Evolutionary conservation across 2,329 filamentous ascomycete species (phyloP).

Genomic region (Ascochyta fabae): DNA sequence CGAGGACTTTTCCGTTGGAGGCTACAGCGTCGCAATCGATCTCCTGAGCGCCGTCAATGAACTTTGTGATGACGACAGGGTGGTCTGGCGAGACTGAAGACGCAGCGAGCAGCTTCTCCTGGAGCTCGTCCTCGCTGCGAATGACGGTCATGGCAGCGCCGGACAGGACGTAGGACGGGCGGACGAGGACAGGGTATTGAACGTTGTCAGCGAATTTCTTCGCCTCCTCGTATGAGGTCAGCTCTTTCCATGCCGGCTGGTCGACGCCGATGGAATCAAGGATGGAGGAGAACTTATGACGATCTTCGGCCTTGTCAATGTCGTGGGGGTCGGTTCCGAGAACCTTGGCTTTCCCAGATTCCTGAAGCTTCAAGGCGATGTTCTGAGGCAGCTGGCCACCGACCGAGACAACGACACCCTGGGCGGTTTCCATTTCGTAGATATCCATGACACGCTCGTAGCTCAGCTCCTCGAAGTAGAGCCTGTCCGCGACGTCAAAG

Average conservation of each 20-base stretch:
- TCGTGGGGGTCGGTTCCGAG: slow-evolving; percentile 91
- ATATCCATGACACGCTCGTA: slow-evolving; percentile 99
- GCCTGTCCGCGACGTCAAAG: slow-evolving; percentile 84
- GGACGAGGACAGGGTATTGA: slow-evolving; percentile 92
- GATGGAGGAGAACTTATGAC: slow-evolving; percentile 98
- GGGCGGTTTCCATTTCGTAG: slow-evolving; percentile 86
- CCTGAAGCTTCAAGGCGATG: slow-evolving; percentile 92
- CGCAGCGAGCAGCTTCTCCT: slow-evolving; percentile 92
- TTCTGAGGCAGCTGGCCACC: slow-evolving; percentile 97
- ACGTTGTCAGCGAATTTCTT: slow-evolving; percentile 84
- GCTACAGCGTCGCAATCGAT: slow-evolving; percentile 96
- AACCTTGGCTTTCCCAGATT: slow-evolving; percentile 86
- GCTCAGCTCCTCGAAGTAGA: slow-evolving; percentile 96
- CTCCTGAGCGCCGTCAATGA: slow-evolving; percentile 95
- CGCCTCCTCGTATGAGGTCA: slow-evolving; percentile 88
- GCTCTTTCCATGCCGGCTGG: slow-evolving; percentile 97
- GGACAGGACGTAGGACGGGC: slow-evolving; percentile 93
- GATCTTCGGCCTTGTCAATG: slow-evolving; percentile 97
- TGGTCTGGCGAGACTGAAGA: slow-evolving; percentile 92
- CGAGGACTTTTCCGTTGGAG: slow-evolving; percentile 80
- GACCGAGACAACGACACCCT: slow-evolving; percentile 91
- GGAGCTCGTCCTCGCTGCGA: slow-evolving; percentile 82
- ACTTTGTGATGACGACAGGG: slow-evolving; percentile 97
- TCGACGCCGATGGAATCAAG: slow-evolving; percentile 96
- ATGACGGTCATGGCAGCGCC: slow-evolving; percentile 99